These are phyloP conservation scores for Cafeteria roenbergensis DNA, from an alignment of 108 stramenopile genomes.

Conservation along the genomic window DNA sequence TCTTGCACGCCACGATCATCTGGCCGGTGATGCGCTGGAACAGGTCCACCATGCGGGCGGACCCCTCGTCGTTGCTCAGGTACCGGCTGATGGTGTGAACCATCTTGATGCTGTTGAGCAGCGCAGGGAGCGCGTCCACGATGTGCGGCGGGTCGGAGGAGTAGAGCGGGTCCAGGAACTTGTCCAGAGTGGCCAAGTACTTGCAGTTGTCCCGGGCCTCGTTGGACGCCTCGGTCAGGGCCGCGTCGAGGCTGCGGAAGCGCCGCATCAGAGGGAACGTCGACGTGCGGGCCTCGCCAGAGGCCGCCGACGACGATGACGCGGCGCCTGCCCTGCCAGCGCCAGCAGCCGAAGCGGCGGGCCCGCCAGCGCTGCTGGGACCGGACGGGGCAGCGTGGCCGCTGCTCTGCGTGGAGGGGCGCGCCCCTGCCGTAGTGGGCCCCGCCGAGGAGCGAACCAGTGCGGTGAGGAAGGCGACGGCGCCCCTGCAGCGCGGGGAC, in stretches of 20 bases:
- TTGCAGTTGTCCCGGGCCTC: constrained; percentile 82
- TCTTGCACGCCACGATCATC: constrained; percentile 68
- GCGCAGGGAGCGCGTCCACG: constrained; percentile 69
- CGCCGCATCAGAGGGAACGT: constrained; percentile 46
- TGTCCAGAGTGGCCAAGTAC: constrained; percentile 67
- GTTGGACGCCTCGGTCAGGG: constrained; percentile 72
- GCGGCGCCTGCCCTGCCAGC: neutral
- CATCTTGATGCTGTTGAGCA: constrained; percentile 80
- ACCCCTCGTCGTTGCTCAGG: constrained; percentile 54
- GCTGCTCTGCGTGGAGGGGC: neutral
- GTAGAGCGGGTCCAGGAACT: constrained; percentile 74
- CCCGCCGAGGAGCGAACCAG: constrained; percentile 47
- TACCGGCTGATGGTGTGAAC: constrained; percentile 71
- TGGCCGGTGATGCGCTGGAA: constrained; percentile 69
- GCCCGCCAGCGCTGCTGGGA: neutral
- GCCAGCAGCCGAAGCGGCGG: neutral
- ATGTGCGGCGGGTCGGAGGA: constrained; percentile 59
- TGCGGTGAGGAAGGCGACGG: constrained; percentile 51
- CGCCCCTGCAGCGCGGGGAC: constrained; percentile 58
- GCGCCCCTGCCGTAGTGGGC: no score
- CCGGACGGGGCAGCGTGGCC: neutral
- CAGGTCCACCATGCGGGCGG: constrained; percentile 43
- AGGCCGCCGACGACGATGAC: no score
- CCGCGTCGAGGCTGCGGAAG: constrained; percentile 70
- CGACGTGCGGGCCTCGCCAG: constrained; percentile 24